Base-by-base conservation (phyloP, 495 filamentous ascomycete species). In the Xylaria castorea region DNA sequence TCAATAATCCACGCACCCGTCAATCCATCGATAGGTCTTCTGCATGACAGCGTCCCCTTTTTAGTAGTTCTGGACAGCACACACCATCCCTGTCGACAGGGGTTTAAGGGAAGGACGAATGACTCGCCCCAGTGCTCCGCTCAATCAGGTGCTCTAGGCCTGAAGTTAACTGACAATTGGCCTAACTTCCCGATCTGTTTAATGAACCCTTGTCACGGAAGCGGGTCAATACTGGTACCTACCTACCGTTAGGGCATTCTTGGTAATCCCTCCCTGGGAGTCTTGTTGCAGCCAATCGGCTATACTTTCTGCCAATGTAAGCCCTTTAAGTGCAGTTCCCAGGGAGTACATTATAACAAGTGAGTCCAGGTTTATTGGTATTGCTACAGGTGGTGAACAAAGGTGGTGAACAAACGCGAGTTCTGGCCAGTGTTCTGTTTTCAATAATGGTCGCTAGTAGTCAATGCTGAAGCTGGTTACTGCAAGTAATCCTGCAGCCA, bases 31-130 rank as follows among this genome's bases (percentile, higher is more conserved):
- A 64, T 64, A 42, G 61, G 38, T 18, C 38, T 44, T 30, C 61
- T 44, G 61, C 61, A 64, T 64, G 61, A 44, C 30, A 64, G 38
- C 61, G 50, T 57, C 50, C 66, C 66, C 66, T 42, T 68, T 68
- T 68, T 68, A 66, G 63, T 22, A 50, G 63, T 34, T 34, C 63
- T 48, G 63, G 63, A 66, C 63, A 66, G 63, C 63, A 34, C 63
- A 66, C 42, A 16, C 64, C 50, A 57, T 68, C 66, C 64, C 46
- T 67, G 64, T 46, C 32, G 66, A 57, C 66, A 51, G 36, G 66
- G 66, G 48, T 68, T 32, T 25, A 44, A 27, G 46, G 64, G 32
- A 36, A 22, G 66, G 66, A 42, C 50, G 48, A 57, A 68, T 57
- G 66, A 57, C 66, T 57, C 66, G 27, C 22, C 50, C 14, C 22